Conservation (phyloP, 306 rosid genomes). For the Corylus heterophylla region DNA sequence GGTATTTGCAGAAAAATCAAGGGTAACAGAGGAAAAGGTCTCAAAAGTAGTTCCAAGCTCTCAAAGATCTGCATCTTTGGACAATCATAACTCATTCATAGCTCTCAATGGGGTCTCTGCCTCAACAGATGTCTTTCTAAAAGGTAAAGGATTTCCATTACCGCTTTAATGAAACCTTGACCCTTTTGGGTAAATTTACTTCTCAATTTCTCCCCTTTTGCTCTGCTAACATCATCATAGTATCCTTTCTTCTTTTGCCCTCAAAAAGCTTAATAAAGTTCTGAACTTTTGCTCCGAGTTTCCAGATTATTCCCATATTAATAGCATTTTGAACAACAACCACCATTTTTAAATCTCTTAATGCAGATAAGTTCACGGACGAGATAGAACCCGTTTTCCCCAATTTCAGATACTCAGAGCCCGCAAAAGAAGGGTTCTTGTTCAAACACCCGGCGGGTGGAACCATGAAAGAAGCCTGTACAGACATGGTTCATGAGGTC, state of each 20-base stretch:
- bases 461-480: conserved; percentile 53
- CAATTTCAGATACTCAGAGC: conserved; percentile 53
- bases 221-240: conserved; percentile 26
- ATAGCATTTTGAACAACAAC: conserved; percentile 1
- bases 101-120: conserved; percentile 50
- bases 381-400: conserved; percentile 54
- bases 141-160: conserved; percentile 55
- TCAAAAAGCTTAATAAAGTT: conserved; percentile 3
- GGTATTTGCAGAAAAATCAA: conserved; percentile 61
- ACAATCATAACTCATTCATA: conserved; percentile 46
- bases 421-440: conserved; percentile 67
- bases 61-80: conserved; percentile 50
- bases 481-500: conserved; percentile 51
- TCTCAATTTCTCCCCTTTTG: background rate
- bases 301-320: no score
- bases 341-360: conserved; percentile 23
- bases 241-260: conserved; percentile 17
- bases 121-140: conserved; percentile 65
- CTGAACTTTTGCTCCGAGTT: background rate
- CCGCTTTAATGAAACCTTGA: conserved; percentile 29
- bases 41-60: conserved; percentile 55
- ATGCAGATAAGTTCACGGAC: conserved; percentile 88
- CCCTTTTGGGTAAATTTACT: background rate
- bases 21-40: conserved; percentile 60
- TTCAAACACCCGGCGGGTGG: conserved; percentile 57